Evolutionary conservation across 2,329 filamentous ascomycete genomes (phyloP).

Genomic region (Emmonsiellopsis sp.): DNA sequence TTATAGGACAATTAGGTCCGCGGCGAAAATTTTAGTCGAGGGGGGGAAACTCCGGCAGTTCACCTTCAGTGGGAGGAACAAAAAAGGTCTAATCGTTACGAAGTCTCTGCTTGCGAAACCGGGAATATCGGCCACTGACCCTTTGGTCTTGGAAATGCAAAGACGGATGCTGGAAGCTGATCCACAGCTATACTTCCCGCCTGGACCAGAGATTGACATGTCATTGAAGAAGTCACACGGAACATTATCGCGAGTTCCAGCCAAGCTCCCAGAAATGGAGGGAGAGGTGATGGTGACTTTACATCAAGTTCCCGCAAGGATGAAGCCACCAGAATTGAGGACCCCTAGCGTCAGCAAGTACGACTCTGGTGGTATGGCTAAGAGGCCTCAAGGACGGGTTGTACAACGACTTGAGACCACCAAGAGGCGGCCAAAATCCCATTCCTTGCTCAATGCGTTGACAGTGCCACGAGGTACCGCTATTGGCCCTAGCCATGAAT

Average conservation of each 20-base stretch:
- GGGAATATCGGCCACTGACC: constrained; percentile 36
- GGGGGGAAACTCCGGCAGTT: constrained; percentile 44
- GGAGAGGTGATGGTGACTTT: constrained; percentile 26
- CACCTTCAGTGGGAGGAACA: constrained; percentile 42
- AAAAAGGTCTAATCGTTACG: constrained; percentile 40
- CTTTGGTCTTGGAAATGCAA: constrained; percentile 41
- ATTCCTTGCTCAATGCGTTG: constrained; percentile 12
- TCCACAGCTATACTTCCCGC: constrained; percentile 37
- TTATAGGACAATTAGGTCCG: constrained; percentile 42
- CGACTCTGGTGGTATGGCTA: too few relatives aligned
- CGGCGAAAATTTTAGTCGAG: constrained; percentile 43
- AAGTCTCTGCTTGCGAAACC: constrained; percentile 43
- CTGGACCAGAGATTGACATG: constrained; percentile 31
- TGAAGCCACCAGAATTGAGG: constrained; percentile 11
- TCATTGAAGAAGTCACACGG: constrained; percentile 17
- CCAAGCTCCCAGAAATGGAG: constrained; percentile 23
- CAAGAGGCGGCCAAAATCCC: constrained; percentile 12
- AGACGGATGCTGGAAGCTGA: constrained; percentile 40
- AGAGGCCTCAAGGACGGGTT: constrained; percentile 6
- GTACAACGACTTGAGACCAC: constrained; percentile 23
- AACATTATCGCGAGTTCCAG: constrained; percentile 1
- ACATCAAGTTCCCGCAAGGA: constrained; percentile 27
- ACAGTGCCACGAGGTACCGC: constrained; percentile 7
- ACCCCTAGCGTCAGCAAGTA: not conserved
- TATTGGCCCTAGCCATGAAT: not conserved